Conservation (phyloP, 768 basidiomycete genomes). For the Suillus variegatus region DNA sequence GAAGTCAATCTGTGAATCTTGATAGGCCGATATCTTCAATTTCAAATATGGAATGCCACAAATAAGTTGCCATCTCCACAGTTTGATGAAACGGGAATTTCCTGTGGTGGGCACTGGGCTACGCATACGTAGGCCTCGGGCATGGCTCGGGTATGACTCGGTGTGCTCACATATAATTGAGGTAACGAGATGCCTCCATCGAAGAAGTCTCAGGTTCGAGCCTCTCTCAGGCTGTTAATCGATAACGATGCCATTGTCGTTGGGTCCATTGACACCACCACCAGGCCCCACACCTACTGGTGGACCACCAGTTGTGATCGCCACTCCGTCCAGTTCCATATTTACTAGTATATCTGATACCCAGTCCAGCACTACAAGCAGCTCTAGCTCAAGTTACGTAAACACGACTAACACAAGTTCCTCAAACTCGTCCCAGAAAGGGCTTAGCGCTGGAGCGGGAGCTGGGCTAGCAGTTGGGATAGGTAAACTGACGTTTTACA, state of each 20-base stretch:
- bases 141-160: not conserved
- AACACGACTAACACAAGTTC: conserved; percentile 2
- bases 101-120: not conserved
- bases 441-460: conserved; percentile 18
- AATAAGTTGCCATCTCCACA: not conserved
- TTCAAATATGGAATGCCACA: too few relatives aligned
- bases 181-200: not conserved
- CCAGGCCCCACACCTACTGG: not conserved
- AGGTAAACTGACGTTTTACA: conserved; percentile 16
- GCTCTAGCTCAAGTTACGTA: conserved; percentile 6
- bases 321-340: not conserved
- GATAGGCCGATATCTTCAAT: not conserved
- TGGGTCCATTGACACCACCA: not conserved
- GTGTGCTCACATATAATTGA: not conserved
- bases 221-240: too few relatives aligned
- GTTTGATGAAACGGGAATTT: too few relatives aligned
- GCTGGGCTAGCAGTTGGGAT: conserved; percentile 29
- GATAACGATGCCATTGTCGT: not conserved
- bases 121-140: not conserved
- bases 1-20: not conserved
- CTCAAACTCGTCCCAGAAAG: conserved; percentile 4
- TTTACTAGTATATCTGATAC: not conserved
- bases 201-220: not conserved
- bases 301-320: not conserved
- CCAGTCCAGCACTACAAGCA: not conserved